A percentile compares a stretch with the other conserved stretches of the same genome.
Conservation (phyloP, 2,329 filamentous ascomycete genomes). For the Elsinoe perseae region DNA sequence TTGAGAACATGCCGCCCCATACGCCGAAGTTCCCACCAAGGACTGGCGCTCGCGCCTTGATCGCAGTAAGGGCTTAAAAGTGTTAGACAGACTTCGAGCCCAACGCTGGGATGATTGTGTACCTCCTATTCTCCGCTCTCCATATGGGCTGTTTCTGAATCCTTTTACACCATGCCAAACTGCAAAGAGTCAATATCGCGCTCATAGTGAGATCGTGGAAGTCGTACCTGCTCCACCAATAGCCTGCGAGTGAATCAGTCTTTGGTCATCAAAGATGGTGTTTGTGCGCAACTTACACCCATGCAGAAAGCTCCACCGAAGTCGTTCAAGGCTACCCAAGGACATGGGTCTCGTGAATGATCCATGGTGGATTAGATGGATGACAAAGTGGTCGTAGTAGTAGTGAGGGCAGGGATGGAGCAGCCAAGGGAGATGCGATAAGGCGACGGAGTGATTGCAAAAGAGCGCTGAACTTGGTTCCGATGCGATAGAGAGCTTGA, state of each 20-base stretch:
- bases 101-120: constrained; percentile 15
- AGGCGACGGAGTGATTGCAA: background rate
- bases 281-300: constrained; percentile 59
- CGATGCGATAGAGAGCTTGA: constrained; percentile 16
- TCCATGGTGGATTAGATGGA: constrained; percentile 49
- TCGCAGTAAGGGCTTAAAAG: constrained; percentile 66
- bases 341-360: constrained; percentile 93
- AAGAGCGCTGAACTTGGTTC: background rate
- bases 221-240: constrained; percentile 34
- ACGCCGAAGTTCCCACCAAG: constrained; percentile 96
- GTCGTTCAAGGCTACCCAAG: constrained; percentile 81
- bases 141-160: constrained; percentile 52
- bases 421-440: background rate
- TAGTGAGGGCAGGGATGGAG: background rate
- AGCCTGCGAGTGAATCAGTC: constrained; percentile 21
- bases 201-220: background rate
- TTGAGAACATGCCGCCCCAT: constrained; percentile 93
- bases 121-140: constrained; percentile 86
- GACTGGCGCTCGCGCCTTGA: constrained; percentile 94
- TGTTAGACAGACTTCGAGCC: background rate
- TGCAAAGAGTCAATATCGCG: constrained; percentile 53
- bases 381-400: background rate
- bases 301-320: constrained; percentile 96
- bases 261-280: background rate
- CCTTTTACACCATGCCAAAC: constrained; percentile 96